Evolutionary conservation across 2,329 filamentous ascomycete genomes (phyloP).

Genomic region (Penicillium olsonii): DNA sequence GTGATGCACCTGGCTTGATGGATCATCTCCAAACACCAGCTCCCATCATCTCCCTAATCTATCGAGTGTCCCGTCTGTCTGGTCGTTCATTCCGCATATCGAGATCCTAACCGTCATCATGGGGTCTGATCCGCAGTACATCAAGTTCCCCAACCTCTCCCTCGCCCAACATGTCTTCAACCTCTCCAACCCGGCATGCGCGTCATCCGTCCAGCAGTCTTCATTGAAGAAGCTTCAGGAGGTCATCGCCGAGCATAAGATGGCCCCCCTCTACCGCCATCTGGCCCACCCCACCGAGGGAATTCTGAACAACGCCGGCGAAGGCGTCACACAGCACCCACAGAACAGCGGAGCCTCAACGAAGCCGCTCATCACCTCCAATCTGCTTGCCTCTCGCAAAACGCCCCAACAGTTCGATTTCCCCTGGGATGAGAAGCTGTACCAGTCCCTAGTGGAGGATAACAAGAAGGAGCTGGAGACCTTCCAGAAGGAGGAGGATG

Average conservation of each 20-base stretch:
- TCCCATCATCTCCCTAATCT: conserved; percentile 10
- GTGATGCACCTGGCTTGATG: conserved; percentile 22
- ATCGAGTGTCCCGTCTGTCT: conserved; percentile 5
- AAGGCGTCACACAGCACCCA: conserved; percentile 57
- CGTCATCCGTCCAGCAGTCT: conserved; percentile 54
- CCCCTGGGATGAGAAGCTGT: conserved; percentile 88
- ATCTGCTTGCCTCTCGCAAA: conserved; percentile 73
- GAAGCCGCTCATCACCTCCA: conserved; percentile 61
- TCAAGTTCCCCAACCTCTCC: conserved; percentile 64
- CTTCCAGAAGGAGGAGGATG: conserved; percentile 84
- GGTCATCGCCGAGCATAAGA: conserved; percentile 65
- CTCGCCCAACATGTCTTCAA: conserved; percentile 69
- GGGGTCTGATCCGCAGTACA: conserved; percentile 65
- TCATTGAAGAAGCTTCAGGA: conserved; percentile 64
- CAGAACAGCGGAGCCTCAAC: conserved; percentile 38
- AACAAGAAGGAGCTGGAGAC: conserved; percentile 76
- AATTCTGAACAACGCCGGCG: conserved; percentile 74
- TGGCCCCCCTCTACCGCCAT: conserved; percentile 67
- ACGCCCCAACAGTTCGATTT: conserved; percentile 67
- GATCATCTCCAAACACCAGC: conserved; percentile 18
- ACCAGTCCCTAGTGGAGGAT: conserved; percentile 72
- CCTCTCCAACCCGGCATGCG: conserved; percentile 62
- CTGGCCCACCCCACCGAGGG: conserved; percentile 70
- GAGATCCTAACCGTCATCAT: conserved; percentile 46
- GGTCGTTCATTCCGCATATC: conserved; percentile 1